Percentiles rank a stretch among this genome's conserved stretches.
phyloP scores from a whole-genome alignment of 2,329 filamentous ascomycete genomes.

The Phialophora expanda region DNA sequence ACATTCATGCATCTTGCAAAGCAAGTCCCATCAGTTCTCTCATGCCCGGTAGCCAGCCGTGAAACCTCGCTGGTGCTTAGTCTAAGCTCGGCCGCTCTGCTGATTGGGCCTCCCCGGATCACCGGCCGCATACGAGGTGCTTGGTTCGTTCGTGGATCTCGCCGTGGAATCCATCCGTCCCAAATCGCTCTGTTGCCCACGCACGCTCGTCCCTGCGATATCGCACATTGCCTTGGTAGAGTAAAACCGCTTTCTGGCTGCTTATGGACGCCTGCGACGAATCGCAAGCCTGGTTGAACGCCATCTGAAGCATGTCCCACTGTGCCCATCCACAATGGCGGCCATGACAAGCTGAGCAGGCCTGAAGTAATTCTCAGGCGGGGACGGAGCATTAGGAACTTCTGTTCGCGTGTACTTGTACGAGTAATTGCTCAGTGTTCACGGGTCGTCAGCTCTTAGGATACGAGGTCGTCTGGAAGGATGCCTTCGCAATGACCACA shows the following conservation, averaged over 20 bases:
- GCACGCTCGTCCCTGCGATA: neutral
- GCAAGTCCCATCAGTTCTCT: neutral
- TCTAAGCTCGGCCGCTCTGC: neutral
- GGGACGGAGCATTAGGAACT: neutral
- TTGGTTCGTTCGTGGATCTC: conserved; percentile 4
- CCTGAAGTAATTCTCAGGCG: neutral
- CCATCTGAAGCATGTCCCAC: neutral
- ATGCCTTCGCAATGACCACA: neutral
- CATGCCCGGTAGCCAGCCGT: neutral
- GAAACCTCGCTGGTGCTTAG: neutral
- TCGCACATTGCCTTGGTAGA: neutral
- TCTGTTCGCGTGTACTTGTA: neutral
- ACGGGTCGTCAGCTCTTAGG: neutral
- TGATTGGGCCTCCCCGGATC: neutral
- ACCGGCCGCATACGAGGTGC: neutral
- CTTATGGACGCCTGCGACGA: neutral
- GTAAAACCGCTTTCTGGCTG: conserved; percentile 1
- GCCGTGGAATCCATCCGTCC: conserved; percentile 19
- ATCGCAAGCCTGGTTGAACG: neutral
- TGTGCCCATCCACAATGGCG: neutral
- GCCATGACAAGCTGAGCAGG: neutral
- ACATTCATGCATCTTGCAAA: neutral
- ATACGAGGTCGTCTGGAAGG: neutral
- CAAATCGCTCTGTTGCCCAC: neutral
- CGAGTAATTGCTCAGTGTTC: neutral